Evolutionary conservation across 177 flowering plant species (phyloP).

Genomic region (Vitis hybrid): DNA sequence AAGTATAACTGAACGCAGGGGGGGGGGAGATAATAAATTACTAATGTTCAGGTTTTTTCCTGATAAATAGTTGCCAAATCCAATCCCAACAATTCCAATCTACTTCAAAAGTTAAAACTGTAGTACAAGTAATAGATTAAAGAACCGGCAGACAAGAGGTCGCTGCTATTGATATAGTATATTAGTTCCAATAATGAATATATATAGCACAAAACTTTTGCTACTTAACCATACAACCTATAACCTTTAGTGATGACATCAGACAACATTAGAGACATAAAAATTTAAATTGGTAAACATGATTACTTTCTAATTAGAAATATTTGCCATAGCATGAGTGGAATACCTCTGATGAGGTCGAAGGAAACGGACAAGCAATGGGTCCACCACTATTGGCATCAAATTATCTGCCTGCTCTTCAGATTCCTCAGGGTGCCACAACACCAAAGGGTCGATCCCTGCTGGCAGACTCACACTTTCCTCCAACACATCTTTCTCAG

Average conservation of each 20-base stretch:
- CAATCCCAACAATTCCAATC: no score
- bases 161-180: background rate
- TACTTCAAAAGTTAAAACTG: no score
- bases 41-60: no score
- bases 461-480: constrained; percentile 65
- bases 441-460: constrained; percentile 80
- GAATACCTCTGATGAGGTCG: constrained; percentile 95
- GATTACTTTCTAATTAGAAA: background rate
- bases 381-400: constrained; percentile 61
- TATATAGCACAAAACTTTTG: no score
- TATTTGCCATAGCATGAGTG: background rate
- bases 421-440: constrained; percentile 83
- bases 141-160: background rate
- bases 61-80: no score
- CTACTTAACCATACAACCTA: no score
- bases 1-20: background rate
- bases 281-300: no score
- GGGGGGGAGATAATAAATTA: no score
- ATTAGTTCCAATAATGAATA: background rate
- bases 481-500: constrained; percentile 44
- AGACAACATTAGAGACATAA: no score
- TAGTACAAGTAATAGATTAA: no score
- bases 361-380: constrained; percentile 84
- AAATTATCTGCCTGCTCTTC: constrained; percentile 30
- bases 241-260: no score